These are phyloP conservation scores for Tetraselmis chui DNA, from an alignment of 139 green algal genomes.

Conservation along the genomic window DNA sequence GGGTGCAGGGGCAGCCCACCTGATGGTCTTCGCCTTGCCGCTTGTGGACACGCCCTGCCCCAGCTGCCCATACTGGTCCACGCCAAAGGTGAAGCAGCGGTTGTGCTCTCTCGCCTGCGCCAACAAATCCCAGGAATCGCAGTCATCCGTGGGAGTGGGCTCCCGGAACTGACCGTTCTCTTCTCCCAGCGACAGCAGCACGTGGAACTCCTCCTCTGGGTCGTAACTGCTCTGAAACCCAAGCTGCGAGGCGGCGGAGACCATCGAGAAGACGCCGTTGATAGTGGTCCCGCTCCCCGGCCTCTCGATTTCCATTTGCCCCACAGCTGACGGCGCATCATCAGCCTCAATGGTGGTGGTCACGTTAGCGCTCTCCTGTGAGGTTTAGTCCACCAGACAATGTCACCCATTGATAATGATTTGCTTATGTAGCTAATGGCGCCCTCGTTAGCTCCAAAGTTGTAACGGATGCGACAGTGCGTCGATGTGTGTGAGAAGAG, in stretches of 20 bases:
- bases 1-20: neutral
- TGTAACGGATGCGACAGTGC: too few species aligned
- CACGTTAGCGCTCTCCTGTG: too few species aligned
- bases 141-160: neutral
- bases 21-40: neutral
- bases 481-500: too few species aligned
- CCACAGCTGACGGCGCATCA: neutral
- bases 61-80: neutral
- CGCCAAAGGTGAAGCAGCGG: neutral
- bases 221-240: neutral
- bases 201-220: neutral
- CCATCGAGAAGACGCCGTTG: too few species aligned
- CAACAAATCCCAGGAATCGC: neutral
- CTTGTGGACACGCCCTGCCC: neutral
- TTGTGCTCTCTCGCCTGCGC: neutral
- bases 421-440: too few species aligned
- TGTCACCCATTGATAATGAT: too few species aligned
- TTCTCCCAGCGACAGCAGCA: neutral
- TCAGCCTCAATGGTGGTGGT: neutral
- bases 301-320: neutral
- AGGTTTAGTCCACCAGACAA: too few species aligned
- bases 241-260: neutral
- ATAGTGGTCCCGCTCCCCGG: too few species aligned
- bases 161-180: neutral
- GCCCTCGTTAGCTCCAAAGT: too few species aligned